phyloP scores from a whole-genome alignment of 2,329 filamentous ascomycete genomes.

The Eutypa lata region DNA sequence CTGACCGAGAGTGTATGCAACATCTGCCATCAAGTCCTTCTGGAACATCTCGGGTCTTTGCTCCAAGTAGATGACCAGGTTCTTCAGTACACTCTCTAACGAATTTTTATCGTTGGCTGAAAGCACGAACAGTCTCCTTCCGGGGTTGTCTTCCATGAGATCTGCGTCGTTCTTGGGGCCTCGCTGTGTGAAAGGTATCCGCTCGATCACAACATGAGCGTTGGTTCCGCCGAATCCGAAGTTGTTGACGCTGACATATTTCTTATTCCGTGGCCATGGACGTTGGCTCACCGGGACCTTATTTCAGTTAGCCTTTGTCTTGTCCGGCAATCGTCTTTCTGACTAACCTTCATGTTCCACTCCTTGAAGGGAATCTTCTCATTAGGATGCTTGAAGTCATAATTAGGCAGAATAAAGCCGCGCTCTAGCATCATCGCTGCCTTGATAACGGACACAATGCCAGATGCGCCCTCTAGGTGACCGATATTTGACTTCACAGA shows the following conservation, averaged over 20 bases:
- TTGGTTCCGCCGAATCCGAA: conserved; percentile 30
- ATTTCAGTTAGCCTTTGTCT: conserved; percentile 3
- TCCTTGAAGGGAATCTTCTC: conserved; percentile 46
- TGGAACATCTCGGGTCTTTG: conserved; percentile 42
- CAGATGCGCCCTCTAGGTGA: conserved; percentile 49
- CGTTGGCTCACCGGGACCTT: conserved; percentile 40
- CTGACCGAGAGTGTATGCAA: conserved; percentile 47
- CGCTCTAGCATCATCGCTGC: conserved; percentile 49
- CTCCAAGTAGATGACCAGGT: conserved; percentile 38
- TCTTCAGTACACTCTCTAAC: conserved; percentile 34
- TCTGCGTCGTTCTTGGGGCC: conserved; percentile 29
- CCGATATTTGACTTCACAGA: conserved; percentile 51
- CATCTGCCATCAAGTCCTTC: conserved; percentile 40
- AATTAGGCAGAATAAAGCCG: conserved; percentile 47
- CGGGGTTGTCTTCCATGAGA: conserved; percentile 25
- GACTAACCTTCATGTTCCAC: conserved; percentile 41
- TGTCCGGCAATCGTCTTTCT: background rate
- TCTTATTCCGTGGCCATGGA: conserved; percentile 47
- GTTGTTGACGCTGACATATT: conserved; percentile 41
- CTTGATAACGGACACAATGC: conserved; percentile 52
- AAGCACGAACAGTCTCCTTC: conserved; percentile 40
- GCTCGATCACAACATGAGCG: conserved; percentile 27
- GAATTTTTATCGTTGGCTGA: conserved; percentile 38
- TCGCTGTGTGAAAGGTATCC: conserved; percentile 32
- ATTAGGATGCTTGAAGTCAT: conserved; percentile 48